Conservation (phyloP, 2,329 filamentous ascomycete genomes). For the Didymella segeticola region DNA sequence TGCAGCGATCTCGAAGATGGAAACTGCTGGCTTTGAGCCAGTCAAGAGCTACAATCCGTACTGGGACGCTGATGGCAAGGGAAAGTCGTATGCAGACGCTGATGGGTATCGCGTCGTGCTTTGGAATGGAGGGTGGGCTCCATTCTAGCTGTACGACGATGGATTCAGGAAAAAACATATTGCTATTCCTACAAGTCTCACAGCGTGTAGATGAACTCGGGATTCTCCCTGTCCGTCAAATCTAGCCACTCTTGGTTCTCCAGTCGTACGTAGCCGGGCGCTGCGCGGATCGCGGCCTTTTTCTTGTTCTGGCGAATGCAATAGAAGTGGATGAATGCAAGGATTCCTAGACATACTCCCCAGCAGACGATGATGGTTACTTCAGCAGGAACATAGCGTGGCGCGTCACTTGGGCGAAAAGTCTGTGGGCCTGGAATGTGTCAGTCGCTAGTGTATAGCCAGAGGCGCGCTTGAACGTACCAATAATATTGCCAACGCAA, state of each 20-base stretch:
- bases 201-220: slow-evolving; percentile 67
- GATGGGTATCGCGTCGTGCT: slow-evolving; percentile 57
- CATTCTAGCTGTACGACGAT: background rate
- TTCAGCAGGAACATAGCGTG: slow-evolving; percentile 67
- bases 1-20: slow-evolving; percentile 45
- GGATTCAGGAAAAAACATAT: too few relatives aligned
- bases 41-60: slow-evolving; percentile 54
- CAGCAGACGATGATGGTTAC: slow-evolving; percentile 69
- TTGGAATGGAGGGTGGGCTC: slow-evolving; percentile 36
- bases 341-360: slow-evolving; percentile 59
- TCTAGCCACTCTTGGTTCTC: slow-evolving; percentile 74
- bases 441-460: background rate
- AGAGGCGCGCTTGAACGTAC: slow-evolving; percentile 14
- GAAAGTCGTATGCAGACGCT: slow-evolving; percentile 55
- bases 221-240: slow-evolving; percentile 70
- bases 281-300: slow-evolving; percentile 61
- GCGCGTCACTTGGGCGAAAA: slow-evolving; percentile 39
- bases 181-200: too few relatives aligned
- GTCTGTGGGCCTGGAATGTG: slow-evolving; percentile 51
- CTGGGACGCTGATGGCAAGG: slow-evolving; percentile 50
- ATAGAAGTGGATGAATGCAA: slow-evolving; percentile 69
- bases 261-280: slow-evolving; percentile 65
- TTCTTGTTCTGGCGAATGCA: slow-evolving; percentile 65
- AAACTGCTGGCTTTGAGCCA: slow-evolving; percentile 42
- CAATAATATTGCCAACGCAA: slow-evolving; percentile 50